Conservation (phyloP, 2,329 filamentous ascomycete species). For the Talaromyces verruculosus region DNA sequence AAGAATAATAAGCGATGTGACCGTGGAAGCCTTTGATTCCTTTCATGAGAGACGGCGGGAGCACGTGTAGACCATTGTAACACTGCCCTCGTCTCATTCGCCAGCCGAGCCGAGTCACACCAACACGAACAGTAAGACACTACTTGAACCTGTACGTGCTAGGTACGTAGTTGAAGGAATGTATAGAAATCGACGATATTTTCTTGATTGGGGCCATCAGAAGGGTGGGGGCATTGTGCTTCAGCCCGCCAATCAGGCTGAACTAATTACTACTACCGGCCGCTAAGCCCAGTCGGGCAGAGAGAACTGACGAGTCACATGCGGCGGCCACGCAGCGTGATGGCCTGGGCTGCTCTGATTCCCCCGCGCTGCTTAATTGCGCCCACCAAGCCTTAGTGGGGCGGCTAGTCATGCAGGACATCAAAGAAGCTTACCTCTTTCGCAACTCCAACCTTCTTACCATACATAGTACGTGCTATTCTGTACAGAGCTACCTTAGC, state of each 20-base stretch:
- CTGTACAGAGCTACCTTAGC: neutral
- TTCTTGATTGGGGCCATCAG: neutral
- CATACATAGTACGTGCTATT: too few species aligned
- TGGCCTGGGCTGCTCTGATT: conserved; percentile 7
- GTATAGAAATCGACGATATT: neutral
- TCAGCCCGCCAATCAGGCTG: neutral
- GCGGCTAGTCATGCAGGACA: neutral
- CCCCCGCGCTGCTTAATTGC: neutral
- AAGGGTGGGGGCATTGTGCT: neutral
- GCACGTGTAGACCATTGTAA: neutral
- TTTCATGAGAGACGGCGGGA: neutral
- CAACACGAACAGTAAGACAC: neutral
- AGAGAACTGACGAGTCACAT: conserved; percentile 14
- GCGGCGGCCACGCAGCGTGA: conserved; percentile 1
- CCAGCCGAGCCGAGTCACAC: neutral
- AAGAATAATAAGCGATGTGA: neutral
- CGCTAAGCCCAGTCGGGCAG: neutral
- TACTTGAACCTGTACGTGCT: neutral
- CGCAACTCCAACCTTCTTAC: neutral
- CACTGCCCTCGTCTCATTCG: neutral
- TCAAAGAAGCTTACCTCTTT: neutral
- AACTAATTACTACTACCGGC: neutral
- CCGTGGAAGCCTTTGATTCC: neutral
- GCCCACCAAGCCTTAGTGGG: neutral
- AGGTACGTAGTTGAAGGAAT: too few species aligned